These are phyloP conservation scores for Babesia caballi DNA, from an alignment of 169 alveolate genomes.

Conservation along the genomic window DNA sequence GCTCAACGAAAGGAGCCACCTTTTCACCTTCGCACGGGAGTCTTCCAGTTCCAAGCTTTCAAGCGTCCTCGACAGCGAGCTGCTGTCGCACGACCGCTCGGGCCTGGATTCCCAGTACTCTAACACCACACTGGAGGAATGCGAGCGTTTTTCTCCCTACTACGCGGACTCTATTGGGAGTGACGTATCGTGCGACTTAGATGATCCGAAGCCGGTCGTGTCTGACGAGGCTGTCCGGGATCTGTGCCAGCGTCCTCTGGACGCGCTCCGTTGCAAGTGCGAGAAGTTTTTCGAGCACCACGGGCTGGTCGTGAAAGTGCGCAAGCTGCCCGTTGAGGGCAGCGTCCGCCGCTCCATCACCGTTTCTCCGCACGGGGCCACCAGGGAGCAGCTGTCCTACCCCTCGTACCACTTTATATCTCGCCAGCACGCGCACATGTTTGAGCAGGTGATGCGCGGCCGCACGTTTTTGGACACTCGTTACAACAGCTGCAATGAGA, in stretches of 20 bases:
- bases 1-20: conserved; percentile 13
- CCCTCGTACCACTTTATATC: conserved; percentile 68
- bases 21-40: neutral
- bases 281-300: conserved; percentile 42
- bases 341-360: neutral
- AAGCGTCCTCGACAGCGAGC: neutral
- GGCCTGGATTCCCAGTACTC: conserved; percentile 8
- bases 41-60: neutral
- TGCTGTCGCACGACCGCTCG: neutral
- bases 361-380: neutral
- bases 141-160: conserved; percentile 8
- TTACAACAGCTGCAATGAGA: conserved; percentile 46
- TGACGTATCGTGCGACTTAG: neutral
- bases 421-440: conserved; percentile 62
- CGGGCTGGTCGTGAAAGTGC: conserved; percentile 52
- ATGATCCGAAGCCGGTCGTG: neutral
- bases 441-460: conserved; percentile 66
- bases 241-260: neutral
- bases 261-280: conserved; percentile 18
- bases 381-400: conserved; percentile 16
- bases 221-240: neutral
- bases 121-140: conserved; percentile 16
- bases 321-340: conserved; percentile 44
- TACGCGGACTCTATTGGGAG: neutral
- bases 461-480: conserved; percentile 57